Conservation (phyloP, 441 rosid genomes). For the Arabidopsis hybrid region DNA sequence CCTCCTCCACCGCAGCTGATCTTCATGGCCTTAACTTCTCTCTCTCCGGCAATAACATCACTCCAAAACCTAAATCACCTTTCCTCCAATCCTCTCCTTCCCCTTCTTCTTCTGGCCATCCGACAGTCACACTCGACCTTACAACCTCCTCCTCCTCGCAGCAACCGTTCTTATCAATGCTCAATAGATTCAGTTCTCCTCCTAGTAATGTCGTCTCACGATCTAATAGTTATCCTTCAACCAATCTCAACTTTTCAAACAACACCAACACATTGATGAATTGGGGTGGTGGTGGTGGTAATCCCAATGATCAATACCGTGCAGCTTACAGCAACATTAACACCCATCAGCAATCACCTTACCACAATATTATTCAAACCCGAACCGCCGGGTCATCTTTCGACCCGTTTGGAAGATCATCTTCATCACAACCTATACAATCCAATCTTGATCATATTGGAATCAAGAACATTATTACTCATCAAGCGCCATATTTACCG, state of each 20-base stretch:
- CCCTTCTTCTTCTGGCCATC: conserved; percentile 51
- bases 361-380: conserved; percentile 47
- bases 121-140: conserved; percentile 48
- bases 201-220: conserved; percentile 48
- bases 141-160: conserved; percentile 51
- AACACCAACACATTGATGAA: conserved; percentile 46
- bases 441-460: conserved; percentile 52
- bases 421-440: conserved; percentile 37
- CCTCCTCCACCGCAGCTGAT: conserved; percentile 39
- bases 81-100: conserved; percentile 51
- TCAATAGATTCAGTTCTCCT: conserved; percentile 36
- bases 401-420: conserved; percentile 48
- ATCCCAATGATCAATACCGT: conserved; percentile 37
- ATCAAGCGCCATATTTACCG: conserved; percentile 47
- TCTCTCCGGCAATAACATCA: conserved; percentile 53
- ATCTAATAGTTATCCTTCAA: conserved; percentile 45
- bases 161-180: conserved; percentile 43
- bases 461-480: conserved; percentile 37
- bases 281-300: conserved; percentile 47
- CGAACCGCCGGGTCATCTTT: conserved; percentile 42
- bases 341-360: conserved; percentile 41
- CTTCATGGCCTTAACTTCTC: conserved; percentile 68
- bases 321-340: conserved; percentile 49
- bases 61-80: conserved; percentile 44
- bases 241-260: conserved; percentile 61